Evolutionary conservation across 1,139 yeast genomes (phyloP).

Genomic region (Suhomyces choctaworum): DNA sequence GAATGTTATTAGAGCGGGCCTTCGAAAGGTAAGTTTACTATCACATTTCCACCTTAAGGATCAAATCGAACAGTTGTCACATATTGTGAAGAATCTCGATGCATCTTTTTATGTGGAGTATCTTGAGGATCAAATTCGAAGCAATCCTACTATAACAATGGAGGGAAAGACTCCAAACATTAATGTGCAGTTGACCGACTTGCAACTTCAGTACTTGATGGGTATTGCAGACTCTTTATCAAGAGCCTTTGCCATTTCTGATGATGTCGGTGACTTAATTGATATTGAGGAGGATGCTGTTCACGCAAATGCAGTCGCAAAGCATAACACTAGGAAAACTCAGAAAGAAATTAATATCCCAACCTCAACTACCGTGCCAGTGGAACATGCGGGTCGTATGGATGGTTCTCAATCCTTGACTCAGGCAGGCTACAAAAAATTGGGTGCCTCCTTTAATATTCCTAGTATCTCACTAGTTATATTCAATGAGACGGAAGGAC

Average conservation of each 20-base stretch:
- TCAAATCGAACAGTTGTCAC: conserved; percentile 48
- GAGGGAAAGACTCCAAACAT: conserved; percentile 67
- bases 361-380: too few relatives aligned
- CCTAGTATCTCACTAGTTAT: conserved; percentile 67
- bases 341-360: not conserved
- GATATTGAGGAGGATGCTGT: conserved; percentile 68
- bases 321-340: conserved; percentile 23
- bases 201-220: conserved; percentile 65
- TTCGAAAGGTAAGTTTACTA: conserved; percentile 65
- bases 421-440: conserved; percentile 41
- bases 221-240: conserved; percentile 59
- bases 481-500: conserved; percentile 55
- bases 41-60: conserved; percentile 57
- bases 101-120: conserved; percentile 62
- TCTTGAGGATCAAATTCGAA: conserved; percentile 39
- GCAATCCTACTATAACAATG: conserved; percentile 54
- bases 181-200: conserved; percentile 69
- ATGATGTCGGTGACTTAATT: conserved; percentile 37
- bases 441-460: conserved; percentile 42
- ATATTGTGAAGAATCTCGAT: conserved; percentile 72
- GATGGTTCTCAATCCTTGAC: not conserved
- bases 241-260: conserved; percentile 50
- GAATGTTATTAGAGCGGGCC: conserved; percentile 62
- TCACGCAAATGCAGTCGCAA: conserved; percentile 50
- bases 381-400: too few relatives aligned